phyloP scores from a whole-genome alignment of 805 yeast genomes.

The Metschnikowia similis region DNA sequence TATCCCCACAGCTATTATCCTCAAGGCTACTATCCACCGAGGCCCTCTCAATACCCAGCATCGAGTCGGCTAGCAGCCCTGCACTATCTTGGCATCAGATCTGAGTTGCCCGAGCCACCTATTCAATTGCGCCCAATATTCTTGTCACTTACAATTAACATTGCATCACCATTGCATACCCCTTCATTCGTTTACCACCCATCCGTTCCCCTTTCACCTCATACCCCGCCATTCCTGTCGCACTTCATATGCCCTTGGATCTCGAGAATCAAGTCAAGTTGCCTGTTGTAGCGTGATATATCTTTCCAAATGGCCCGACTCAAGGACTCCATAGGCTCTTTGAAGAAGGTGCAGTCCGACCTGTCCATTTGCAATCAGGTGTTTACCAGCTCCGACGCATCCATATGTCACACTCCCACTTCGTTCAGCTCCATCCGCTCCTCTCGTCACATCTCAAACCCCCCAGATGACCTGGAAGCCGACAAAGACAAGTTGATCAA shows the following conservation, averaged over 20 bases:
- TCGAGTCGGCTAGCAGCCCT: background rate
- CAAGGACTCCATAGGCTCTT: slow-evolving; percentile 1
- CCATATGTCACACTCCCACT: background rate
- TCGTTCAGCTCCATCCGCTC: slow-evolving; percentile 1
- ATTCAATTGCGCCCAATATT: background rate
- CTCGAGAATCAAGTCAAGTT: background rate
- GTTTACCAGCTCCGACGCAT: background rate
- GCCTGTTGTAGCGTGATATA: background rate
- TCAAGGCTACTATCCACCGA: background rate
- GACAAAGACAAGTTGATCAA: slow-evolving; percentile 12
- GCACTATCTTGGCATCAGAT: background rate
- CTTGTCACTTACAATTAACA: no score
- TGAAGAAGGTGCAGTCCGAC: slow-evolving; percentile 1
- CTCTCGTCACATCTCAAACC: background rate
- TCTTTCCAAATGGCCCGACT: slow-evolving; percentile 1
- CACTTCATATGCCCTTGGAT: background rate
- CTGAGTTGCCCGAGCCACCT: background rate
- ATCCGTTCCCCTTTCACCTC: background rate
- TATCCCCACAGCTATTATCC: no score
- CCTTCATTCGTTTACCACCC: background rate
- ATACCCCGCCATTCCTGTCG: background rate
- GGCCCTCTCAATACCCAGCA: background rate
- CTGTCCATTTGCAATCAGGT: background rate
- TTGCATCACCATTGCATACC: background rate
- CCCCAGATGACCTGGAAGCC: slow-evolving; percentile 2